Conservation (phyloP, 2,329 filamentous ascomycete species). For the Leptodontidium sp. region DNA sequence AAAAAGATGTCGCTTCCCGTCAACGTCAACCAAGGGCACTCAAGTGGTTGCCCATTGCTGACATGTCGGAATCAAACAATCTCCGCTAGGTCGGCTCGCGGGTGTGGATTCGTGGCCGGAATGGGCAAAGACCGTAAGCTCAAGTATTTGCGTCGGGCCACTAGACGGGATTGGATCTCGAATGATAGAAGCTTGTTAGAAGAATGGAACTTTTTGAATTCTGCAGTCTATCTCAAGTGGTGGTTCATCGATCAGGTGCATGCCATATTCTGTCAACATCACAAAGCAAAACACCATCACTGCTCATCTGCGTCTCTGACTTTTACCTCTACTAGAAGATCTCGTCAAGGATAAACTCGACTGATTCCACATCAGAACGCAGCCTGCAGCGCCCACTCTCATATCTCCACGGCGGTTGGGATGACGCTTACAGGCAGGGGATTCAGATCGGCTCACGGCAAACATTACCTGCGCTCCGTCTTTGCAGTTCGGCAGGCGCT, state of each 20-base stretch:
- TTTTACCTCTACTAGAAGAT: background rate
- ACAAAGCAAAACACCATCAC: background rate
- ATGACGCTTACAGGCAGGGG: constrained; percentile 1
- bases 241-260: too few relatives aligned
- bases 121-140: constrained; percentile 4
- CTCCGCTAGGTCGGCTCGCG: constrained; percentile 8
- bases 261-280: background rate
- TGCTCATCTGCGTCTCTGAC: background rate
- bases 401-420: background rate
- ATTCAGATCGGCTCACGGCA: background rate
- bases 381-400: background rate
- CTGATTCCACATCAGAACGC: background rate
- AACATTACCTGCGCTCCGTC: background rate
- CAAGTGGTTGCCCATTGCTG: background rate
- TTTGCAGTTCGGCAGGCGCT: background rate
- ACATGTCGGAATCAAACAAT: background rate
- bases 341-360: background rate
- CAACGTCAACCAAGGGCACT: background rate
- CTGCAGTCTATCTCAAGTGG: too few relatives aligned
- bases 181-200: too few relatives aligned
- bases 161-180: background rate
- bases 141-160: background rate
- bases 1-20: background rate
- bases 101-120: background rate
- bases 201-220: too few relatives aligned